Base-by-base conservation (phyloP, 768 basidiomycete species). In the Lanmaoa pseudosensibilis region DNA sequence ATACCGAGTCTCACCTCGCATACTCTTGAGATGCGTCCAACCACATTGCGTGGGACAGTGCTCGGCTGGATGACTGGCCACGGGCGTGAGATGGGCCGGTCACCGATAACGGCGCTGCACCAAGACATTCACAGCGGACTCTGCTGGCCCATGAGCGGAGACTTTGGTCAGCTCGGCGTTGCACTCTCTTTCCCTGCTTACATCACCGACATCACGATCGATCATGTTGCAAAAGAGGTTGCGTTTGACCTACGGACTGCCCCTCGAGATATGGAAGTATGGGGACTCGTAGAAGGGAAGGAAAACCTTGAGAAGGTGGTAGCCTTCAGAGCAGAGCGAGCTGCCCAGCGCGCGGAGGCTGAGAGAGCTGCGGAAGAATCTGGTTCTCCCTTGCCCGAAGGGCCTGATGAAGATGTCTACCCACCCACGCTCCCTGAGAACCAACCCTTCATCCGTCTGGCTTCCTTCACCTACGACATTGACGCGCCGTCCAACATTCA, bases 71-170 rank as follows among this genome's bases (percentile, higher is more conserved):
- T 90, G 64, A 85, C 86, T 0, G 88, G 88, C 36, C 77, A 78
- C 43, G 83, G 82, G 19, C 78, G 79, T 60, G 77, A 84, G 40
- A 72, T 85, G 43, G 94, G 92, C n/a, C 83, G 86, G 16, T 83
- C 92, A 1, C 94, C 96, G 1, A 83, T 93, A 47, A 88, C 83
- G 0, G 92, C 92, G 3, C 77, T 99, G n/a, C 89, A 96, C 65
- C 87, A 91, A 56, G 92, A 97, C 58, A 76, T 79, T 27, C 82
- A 88, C 53, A 85, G 84, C 34, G 96, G 97, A 4, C 81, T 87
- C 54, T 99, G 96, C 73, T 99, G 96, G 94, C 92, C 96, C 2
- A 93, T 98, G 75, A 75, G 75, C 6, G 95, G 95, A 0, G 65
- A 78, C 18, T 70, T 81, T 46, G 96, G 95, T 4, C 90, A 91